Base-by-base conservation (phyloP, 495 filamentous ascomycete genomes). In the Aspergillus avenaceus region DNA sequence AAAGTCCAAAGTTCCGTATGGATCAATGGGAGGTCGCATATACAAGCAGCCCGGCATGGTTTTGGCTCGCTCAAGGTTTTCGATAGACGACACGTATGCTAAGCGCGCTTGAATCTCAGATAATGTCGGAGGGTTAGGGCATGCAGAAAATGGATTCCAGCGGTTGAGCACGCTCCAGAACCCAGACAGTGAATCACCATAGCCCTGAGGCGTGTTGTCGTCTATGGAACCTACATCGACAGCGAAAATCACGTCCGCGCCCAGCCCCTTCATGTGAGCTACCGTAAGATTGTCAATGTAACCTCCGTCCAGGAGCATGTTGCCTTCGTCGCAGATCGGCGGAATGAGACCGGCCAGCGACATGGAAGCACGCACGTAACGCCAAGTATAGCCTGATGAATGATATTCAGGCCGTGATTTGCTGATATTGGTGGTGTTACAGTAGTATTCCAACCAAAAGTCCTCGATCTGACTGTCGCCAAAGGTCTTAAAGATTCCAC, bases 361-460 rank as follows among this genome's bases (percentile, higher is more conserved):
- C 93, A 98, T 98, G 8, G 89, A 95, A 3, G 93, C 93, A 19
- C 93, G 81, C 9, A 98, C 85, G 62, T 97, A 97, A 29, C 93
- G 82, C 93, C 93, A 98, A 2, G 91, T 90, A 55, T 97, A 97
- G 5, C 93, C 93, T 25, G 84, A 90, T 1, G 88, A 96, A 69
- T 98, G 93, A 65, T 91, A 89, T 62, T 97, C 91, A 3, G 82
- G 81, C 7, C 91, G 82, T 29, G 84, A 90, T 59, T 91, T 91
- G 70, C 83, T 88, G 71, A 98, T 97, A 59, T 96, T 97, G 22
- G 95, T 97, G 0, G 91, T 97, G 65, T 98, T 98, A 76, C 95
- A 97, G 75, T 97, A 98, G 70, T 91, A 98, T 51, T 95, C 90
- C 13, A 98, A 81, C 93, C 93, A 97, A 64, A 97, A 97, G 64